phyloP scores from a whole-genome alignment of 2,329 filamentous ascomycete species.

The Fusarium pseudoanthophilum region DNA sequence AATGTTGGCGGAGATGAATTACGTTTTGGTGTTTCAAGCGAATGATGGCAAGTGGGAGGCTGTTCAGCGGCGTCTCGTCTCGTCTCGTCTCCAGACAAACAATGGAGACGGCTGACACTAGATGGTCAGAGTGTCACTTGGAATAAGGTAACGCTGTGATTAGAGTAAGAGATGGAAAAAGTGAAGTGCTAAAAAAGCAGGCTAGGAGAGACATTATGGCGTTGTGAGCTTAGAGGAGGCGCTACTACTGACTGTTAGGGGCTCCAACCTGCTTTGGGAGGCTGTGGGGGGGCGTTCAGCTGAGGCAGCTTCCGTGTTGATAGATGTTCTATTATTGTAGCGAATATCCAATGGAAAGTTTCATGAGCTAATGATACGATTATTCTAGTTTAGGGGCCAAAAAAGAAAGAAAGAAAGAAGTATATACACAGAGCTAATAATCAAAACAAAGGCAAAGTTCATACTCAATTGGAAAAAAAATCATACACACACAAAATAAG shows the following conservation, averaged over 20 bases:
- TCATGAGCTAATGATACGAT: neutral
- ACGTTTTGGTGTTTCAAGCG: slow-evolving; percentile 9
- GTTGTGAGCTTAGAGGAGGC: slow-evolving; percentile 34
- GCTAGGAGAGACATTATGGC: slow-evolving; percentile 20
- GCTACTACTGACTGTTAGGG: slow-evolving; percentile 34
- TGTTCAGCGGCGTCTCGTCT: neutral
- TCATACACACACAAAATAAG: neutral
- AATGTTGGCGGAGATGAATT: neutral
- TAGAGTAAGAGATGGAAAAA: neutral
- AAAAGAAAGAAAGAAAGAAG: neutral
- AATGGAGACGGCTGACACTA: slow-evolving; percentile 7
- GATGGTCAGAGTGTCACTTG: neutral
- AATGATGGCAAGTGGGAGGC: neutral
- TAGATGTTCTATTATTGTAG: neutral
- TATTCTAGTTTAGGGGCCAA: neutral
- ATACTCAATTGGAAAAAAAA: slow-evolving; percentile 1
- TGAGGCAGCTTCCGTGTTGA: slow-evolving; percentile 29
- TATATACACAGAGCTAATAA: neutral
- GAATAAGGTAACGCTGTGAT: slow-evolving; percentile 4
- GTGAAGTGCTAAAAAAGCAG: slow-evolving; percentile 6
- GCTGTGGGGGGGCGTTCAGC: slow-evolving; percentile 30
- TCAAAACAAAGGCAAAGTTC: neutral
- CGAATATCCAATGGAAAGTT: neutral
- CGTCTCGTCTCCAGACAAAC: neutral
- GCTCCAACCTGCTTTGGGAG: slow-evolving; percentile 35